Percentiles rank a stretch among this genome's conserved stretches.
Evolutionary conservation across 2,329 filamentous ascomycete species (phyloP).

Genomic region (Apiospora arundinis): DNA sequence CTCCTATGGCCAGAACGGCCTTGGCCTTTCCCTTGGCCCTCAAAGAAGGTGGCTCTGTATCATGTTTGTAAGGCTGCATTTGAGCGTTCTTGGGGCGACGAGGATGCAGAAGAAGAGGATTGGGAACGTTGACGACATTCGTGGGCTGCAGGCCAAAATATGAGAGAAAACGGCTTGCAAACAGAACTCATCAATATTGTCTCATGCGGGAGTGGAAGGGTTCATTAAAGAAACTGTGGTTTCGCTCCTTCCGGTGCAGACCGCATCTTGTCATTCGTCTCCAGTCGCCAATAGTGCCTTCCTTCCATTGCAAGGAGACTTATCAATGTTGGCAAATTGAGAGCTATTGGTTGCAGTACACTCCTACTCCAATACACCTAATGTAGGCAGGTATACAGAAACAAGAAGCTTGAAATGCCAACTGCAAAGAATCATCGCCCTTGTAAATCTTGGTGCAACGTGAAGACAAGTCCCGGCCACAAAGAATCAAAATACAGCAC

Average conservation of each 20-base stretch:
- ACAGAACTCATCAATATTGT: not conserved
- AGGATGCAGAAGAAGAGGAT: not conserved
- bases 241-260: slow-evolving; percentile 6
- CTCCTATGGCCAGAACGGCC: slow-evolving; percentile 25
- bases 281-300: not conserved
- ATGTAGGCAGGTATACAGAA: not conserved
- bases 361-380: not conserved
- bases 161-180: not conserved
- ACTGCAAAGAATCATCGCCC: not conserved
- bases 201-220: not conserved
- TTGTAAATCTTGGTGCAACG: not conserved
- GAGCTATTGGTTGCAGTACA: not conserved
- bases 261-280: not conserved
- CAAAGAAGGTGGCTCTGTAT: slow-evolving; percentile 30
- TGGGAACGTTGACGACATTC: not conserved
- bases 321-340: not conserved
- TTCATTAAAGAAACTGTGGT: slow-evolving; percentile 13
- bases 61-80: slow-evolving; percentile 42
- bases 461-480: not conserved
- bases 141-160: not conserved
- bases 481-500: no score
- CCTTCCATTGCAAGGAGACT: not conserved
- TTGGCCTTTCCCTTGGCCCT: slow-evolving; percentile 32
- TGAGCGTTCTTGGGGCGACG: not conserved
- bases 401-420: not conserved